Base-by-base conservation (phyloP, 257 asterid genomes). In the Misopates orontium region DNA sequence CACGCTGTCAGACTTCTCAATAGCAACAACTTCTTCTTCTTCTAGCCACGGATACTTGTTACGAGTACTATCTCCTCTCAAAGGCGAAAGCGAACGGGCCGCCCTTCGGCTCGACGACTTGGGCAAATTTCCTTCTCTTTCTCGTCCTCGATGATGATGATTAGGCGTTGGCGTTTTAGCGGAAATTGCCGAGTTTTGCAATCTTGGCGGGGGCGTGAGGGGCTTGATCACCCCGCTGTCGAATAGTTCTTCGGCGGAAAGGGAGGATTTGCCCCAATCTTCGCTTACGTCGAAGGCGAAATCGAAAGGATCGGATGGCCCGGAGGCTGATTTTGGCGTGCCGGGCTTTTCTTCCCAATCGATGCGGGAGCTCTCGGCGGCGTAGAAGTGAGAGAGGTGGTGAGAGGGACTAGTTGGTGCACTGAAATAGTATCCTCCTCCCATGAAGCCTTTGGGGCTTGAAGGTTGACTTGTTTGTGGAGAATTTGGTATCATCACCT, bases 361-460 rank as follows among this genome's bases (percentile, higher is more conserved):
- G n/a, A n/a, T n/a, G n/a, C n/a, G n/a, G n/a, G n/a, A n/a, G n/a
- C n/a, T 28, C 36, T 28, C 36, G 36, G 7, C 36, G 36, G n/a
- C n/a, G 1, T 77, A 79, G 47, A 85, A 78, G 15, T 64, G 82
- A 45, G 87, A 72, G 53, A 82, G 72, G 41, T 76, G 72, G 41
- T 76, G 87, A 19, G 88, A 65, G 14, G 97, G 97, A 71, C 89
- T 84, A 0, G 90, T 32, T 0, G 97, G 97, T 20, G 97, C 95
- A 60, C 96, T 87, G 73, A 71, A 72, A 60, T 87, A 90, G 74
- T 69, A 82, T 0, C 75, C 78, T 1, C 85, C 82, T 40, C 2
- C 36, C 6, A 36, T 4, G 4, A 81, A 70, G 8, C 75, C 65
- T 42, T 63, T 73, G 1, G 90, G 88, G 0, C 89, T 59, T 0